These are phyloP conservation scores for Rubroshorea leprosula DNA, from an alignment of 345 rosid species.

Conservation along the genomic window DNA sequence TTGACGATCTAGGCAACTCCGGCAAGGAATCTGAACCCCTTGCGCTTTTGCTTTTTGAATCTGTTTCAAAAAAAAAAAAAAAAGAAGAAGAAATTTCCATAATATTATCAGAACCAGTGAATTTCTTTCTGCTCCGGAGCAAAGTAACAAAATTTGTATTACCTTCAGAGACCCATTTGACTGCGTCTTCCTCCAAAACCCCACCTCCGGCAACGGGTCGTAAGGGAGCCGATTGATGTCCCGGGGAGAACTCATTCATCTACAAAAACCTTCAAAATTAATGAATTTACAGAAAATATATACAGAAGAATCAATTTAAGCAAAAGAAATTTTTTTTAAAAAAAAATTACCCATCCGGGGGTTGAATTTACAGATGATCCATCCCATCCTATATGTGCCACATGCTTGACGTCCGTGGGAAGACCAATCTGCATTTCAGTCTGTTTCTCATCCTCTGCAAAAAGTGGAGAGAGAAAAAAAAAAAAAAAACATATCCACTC, in stretches of 20 bases:
- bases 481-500: not conserved
- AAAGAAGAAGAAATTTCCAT: too few species aligned
- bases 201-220: slow-evolving; percentile 15
- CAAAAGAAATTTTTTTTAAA: not conserved
- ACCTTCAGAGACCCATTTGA: slow-evolving; percentile 51
- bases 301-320: not conserved
- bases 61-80: slow-evolving; percentile 10
- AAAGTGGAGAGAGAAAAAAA: not conserved
- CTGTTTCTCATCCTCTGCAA: slow-evolving; percentile 68
- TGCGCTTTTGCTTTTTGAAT: slow-evolving; percentile 21
- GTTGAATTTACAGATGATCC: slow-evolving; percentile 44
- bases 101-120: too few species aligned
- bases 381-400: slow-evolving; percentile 92
- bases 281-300: too few species aligned
- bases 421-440: slow-evolving; percentile 72
- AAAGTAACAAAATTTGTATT: not conserved
- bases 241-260: slow-evolving; percentile 57
- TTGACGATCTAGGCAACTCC: slow-evolving; percentile 38
- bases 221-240: slow-evolving; percentile 26
- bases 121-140: not conserved
- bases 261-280: slow-evolving; percentile 20
- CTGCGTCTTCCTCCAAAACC: slow-evolving; percentile 23
- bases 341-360: slow-evolving; percentile 56
- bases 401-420: slow-evolving; percentile 94
- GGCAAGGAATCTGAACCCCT: slow-evolving; percentile 15